A percentile compares a stretch with the other conserved stretches of the same genome.
Conservation (phyloP, 164 flowering plant species). For the Echeveria elegans region DNA sequence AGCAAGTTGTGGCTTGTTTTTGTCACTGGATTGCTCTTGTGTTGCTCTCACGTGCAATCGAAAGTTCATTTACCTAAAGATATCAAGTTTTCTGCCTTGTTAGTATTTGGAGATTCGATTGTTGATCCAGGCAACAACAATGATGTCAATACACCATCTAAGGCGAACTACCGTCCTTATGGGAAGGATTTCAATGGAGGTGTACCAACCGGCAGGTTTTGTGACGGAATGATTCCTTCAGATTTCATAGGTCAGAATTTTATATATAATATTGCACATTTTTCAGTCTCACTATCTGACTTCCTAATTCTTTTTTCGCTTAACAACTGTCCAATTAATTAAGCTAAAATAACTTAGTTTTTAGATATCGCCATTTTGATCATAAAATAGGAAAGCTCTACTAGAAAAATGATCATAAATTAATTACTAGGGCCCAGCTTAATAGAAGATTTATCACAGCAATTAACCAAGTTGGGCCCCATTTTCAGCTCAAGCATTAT, state of each 20-base stretch:
- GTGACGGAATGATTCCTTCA: conserved; percentile 2
- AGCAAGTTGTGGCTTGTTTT: neutral
- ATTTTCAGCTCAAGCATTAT: conserved; percentile 25
- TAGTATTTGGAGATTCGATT: conserved; percentile 10
- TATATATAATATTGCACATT: too few species aligned
- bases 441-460: too few species aligned
- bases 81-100: neutral
- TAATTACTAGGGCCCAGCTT: too few species aligned
- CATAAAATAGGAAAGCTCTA: too few species aligned
- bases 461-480: neutral
- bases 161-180: conserved; percentile 5
- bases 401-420: too few species aligned
- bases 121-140: conserved; percentile 11
- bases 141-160: neutral
- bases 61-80: neutral
- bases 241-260: neutral
- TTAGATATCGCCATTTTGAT: too few species aligned
- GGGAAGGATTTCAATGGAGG: neutral
- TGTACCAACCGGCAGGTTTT: conserved; percentile 7
- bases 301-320: too few species aligned
- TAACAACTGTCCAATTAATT: too few species aligned
- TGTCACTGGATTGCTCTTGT: neutral
- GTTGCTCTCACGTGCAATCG: neutral
- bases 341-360: too few species aligned
- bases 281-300: too few species aligned